Percentiles rank a stretch among this genome's conserved stretches.
These are phyloP conservation scores for Penicillium flavigenum DNA, from an alignment of 495 filamentous ascomycete genomes.

Conservation along the genomic window DNA sequence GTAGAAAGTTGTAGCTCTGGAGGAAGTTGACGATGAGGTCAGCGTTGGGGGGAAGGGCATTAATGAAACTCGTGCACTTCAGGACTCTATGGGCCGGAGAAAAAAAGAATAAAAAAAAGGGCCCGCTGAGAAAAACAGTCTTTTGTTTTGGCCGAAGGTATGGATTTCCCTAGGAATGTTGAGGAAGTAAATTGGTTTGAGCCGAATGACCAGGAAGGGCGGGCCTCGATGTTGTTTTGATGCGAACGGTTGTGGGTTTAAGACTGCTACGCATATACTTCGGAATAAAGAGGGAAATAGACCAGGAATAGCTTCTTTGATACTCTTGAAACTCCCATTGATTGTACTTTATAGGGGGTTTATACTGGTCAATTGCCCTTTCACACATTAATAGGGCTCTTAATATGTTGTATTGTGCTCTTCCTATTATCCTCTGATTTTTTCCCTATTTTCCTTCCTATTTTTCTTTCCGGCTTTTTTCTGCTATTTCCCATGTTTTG, in stretches of 20 bases:
- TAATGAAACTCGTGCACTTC: slow-evolving; percentile 7
- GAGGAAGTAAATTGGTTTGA: slow-evolving; percentile 15
- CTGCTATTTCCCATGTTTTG: slow-evolving; percentile 8
- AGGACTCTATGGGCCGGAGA: slow-evolving; percentile 1
- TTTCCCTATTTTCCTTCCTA: background rate
- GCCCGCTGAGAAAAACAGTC: background rate
- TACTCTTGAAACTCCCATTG: background rate
- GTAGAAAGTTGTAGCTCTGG: slow-evolving; percentile 5
- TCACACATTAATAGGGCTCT: background rate
- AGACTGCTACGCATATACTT: background rate
- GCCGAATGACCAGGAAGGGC: background rate
- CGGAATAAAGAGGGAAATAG: background rate
- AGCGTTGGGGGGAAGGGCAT: slow-evolving; percentile 23
- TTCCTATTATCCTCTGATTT: background rate
- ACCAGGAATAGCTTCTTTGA: background rate
- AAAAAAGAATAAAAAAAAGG: slow-evolving; percentile 18
- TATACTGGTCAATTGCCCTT: slow-evolving; percentile 1
- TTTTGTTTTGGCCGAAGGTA: slow-evolving; percentile 37
- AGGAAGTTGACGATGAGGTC: slow-evolving; percentile 32
- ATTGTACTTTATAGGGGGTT: background rate
- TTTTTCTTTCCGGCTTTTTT: slow-evolving; percentile 7
- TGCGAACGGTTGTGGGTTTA: slow-evolving; percentile 5
- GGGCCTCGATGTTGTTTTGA: slow-evolving; percentile 12
- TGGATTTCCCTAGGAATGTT: slow-evolving; percentile 22
- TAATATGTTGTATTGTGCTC: background rate